Conservation (phyloP, 805 yeast genomes). For the Candida railenensis region DNA sequence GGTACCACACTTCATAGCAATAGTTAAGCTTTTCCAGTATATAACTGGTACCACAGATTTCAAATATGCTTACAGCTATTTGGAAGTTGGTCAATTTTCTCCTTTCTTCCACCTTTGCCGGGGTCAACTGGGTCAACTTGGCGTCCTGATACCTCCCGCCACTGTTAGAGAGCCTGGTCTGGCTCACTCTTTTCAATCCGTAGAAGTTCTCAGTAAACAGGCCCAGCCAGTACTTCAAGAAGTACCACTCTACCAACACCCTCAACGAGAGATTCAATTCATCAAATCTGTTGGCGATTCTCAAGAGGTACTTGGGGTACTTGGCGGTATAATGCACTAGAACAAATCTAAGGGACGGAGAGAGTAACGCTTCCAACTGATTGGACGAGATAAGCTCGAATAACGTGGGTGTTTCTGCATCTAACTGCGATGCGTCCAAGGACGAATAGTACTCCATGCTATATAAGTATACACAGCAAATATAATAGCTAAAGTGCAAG, state of each 20-base stretch:
- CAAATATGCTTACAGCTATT: slow-evolving; percentile 51
- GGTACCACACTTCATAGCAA: slow-evolving; percentile 59
- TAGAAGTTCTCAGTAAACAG: slow-evolving; percentile 91
- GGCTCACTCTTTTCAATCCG: slow-evolving; percentile 69
- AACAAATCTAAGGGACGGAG: slow-evolving; percentile 81
- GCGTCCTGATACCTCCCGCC: slow-evolving; percentile 20
- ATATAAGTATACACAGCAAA: too few species aligned
- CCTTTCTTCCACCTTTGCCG: slow-evolving; percentile 46
- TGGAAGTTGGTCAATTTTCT: slow-evolving; percentile 56
- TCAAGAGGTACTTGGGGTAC: slow-evolving; percentile 68
- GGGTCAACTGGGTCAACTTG: slow-evolving; percentile 36
- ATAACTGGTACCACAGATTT: slow-evolving; percentile 67
- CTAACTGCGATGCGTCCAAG: slow-evolving; percentile 72
- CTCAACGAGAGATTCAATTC: slow-evolving; percentile 65
- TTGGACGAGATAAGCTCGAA: slow-evolving; percentile 84
- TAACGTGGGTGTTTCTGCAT: slow-evolving; percentile 76
- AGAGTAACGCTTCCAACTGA: slow-evolving; percentile 72
- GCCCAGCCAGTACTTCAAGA: slow-evolving; percentile 72
- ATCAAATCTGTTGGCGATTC: slow-evolving; percentile 68
- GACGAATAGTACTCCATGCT: slow-evolving; percentile 81
- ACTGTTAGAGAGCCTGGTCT: slow-evolving; percentile 30
- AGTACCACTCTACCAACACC: slow-evolving; percentile 68
- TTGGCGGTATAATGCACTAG: slow-evolving; percentile 77
- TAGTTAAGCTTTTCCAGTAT: slow-evolving; percentile 65
- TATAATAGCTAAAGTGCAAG: too few species aligned